Base-by-base conservation (phyloP, 2,329 filamentous ascomycete species). In the Fusarium sp. region DNA sequence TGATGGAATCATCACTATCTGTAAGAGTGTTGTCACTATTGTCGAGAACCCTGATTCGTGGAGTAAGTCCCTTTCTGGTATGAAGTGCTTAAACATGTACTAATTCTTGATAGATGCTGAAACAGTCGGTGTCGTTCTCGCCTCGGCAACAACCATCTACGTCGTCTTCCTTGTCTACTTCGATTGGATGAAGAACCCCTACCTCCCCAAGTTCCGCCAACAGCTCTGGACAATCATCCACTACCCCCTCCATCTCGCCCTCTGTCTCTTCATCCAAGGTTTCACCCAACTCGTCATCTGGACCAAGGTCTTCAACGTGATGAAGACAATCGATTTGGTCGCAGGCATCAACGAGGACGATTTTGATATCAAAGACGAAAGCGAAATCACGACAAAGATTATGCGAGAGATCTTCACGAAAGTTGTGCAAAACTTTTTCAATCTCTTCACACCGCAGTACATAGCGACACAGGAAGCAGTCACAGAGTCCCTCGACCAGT, bases 221-320 rank as follows among this genome's bases (percentile, higher is more conserved):
- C 87, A 89, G 53, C 78, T 88, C 55, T 89, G 87, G 87, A 83
- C 85, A 0, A 60, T 82, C 4, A 76, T 88, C 1, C 89, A 91
- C 78, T 87, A 90, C 63, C 89, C 89, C 1, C 88, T 91, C 71
- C 89, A 92, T 69, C 83, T 91, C 4, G 81, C 86, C 8, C 84
- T 92, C 32, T 85, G 90, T 16, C 84, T 91, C 9, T 84, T 90
- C n/a, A 85, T 90, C 46, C 89, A 91, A 73, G 89, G 88, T 16
- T 82, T 85, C 42, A 88, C 88, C 9, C 88, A 91, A 68, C 85
- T 90, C 50, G 78, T 85, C 57, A 79, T 83, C 54, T 84, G 81
- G 79, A 79, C 78, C 25, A 83, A 84, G 64, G 76, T 83, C 20
- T 65, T 80, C 18, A 77, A 82, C 27, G 74, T 76, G 4, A 32